phyloP scores from a whole-genome alignment of 75 land plant species.

The Gnetum montanum region DNA sequence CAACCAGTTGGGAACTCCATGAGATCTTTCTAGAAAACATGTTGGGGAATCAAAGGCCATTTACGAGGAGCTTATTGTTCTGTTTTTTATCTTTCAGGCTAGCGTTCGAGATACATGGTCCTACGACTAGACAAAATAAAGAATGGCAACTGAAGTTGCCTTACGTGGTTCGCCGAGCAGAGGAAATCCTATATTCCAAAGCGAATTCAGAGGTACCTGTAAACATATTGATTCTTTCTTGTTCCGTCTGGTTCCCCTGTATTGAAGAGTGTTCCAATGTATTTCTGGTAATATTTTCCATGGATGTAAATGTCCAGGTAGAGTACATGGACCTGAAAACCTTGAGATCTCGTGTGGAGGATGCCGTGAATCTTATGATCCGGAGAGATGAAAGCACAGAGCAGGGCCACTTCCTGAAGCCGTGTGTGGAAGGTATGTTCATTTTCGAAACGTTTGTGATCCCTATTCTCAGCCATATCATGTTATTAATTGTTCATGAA shows the following conservation, averaged over 20 bases:
- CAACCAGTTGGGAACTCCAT: too few species aligned
- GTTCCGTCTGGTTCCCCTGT: background rate
- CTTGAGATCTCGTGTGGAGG: constrained; percentile 45
- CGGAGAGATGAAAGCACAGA: constrained; percentile 58
- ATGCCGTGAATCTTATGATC: constrained; percentile 77
- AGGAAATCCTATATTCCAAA: constrained; percentile 90
- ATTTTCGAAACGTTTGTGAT: background rate
- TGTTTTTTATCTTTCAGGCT: constrained; percentile 34
- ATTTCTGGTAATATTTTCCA: background rate
- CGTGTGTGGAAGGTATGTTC: constrained; percentile 83
- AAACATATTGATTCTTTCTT: background rate
- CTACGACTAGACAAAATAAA: constrained; percentile 55
- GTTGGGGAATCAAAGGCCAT: too few species aligned
- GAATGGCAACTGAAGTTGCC: constrained; percentile 95
- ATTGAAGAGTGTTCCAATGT: background rate
- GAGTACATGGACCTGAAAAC: constrained; percentile 73
- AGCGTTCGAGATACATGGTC: constrained; percentile 53
- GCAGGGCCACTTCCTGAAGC: constrained; percentile 42
- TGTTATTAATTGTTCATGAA: background rate
- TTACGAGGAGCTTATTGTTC: too few species aligned
- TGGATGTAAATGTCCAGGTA: too few species aligned
- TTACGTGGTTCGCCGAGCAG: constrained; percentile 71
- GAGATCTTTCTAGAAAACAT: too few species aligned
- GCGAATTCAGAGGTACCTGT: constrained; percentile 76
- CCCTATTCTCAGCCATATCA: background rate